Conservation (phyloP, 176 grass and related monocot genomes). For the Triticum monococcum region DNA sequence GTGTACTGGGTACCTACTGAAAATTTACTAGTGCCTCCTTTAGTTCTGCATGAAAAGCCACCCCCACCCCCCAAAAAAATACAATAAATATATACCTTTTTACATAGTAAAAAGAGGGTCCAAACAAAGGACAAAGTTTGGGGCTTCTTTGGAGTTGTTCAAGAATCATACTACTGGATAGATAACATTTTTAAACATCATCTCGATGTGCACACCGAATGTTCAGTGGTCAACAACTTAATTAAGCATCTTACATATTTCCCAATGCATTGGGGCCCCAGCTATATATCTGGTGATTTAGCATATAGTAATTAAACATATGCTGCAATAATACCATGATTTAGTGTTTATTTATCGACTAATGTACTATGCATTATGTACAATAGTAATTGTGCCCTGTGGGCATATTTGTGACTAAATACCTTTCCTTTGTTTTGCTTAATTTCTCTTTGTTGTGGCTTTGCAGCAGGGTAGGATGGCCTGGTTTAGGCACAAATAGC, state of each 20-base stretch:
- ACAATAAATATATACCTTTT: neutral
- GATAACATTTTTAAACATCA: neutral
- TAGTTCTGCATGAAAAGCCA: slow-evolving; percentile 9
- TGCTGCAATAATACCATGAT: neutral
- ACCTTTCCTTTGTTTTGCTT: neutral
- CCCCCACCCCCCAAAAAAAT: neutral
- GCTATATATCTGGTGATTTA: neutral
- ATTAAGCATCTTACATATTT: neutral
- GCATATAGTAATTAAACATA: neutral
- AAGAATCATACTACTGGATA: neutral
- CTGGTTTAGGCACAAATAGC: slow-evolving; percentile 33
- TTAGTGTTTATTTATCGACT: neutral
- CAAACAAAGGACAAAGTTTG: slow-evolving; percentile 30
- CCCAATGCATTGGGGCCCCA: neutral
- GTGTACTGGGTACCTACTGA: slow-evolving; percentile 8
- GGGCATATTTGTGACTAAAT: neutral
- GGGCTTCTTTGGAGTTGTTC: slow-evolving; percentile 4
- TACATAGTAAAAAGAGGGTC: neutral
- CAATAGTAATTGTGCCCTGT: too few relatives aligned
- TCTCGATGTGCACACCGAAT: neutral
- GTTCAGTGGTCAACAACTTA: neutral
- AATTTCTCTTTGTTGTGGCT: neutral
- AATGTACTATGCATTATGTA: neutral
- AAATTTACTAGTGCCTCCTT: neutral
- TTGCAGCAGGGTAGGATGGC: slow-evolving; percentile 47